Percentiles rank a stretch among this genome's conserved stretches.
These are phyloP conservation scores for Coix lacrymajobi DNA, from an alignment of 176 grass and related monocot genomes.

Conservation along the genomic window DNA sequence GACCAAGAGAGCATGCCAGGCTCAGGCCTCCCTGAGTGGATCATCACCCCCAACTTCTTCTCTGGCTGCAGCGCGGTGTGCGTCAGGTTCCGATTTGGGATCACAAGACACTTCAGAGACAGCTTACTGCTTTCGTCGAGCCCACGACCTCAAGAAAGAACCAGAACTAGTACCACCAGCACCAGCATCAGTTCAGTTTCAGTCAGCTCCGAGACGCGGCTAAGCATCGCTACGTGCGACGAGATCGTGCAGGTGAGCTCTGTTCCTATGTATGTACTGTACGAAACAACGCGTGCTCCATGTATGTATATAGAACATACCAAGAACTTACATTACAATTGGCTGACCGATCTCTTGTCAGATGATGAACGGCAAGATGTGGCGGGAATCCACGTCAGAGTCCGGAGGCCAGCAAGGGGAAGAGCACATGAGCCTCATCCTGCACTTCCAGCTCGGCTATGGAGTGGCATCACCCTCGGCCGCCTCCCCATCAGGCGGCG, in stretches of 20 bases:
- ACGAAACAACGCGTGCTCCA: not conserved
- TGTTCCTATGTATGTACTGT: not conserved
- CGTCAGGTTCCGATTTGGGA: conserved; percentile 39
- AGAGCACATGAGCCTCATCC: conserved; percentile 5
- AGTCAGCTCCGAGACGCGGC: not conserved
- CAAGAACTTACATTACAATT: not conserved
- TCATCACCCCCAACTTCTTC: not conserved
- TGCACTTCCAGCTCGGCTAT: conserved; percentile 6
- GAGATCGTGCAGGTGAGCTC: conserved; percentile 12
- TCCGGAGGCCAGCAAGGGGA: not conserved
- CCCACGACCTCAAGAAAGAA: not conserved
- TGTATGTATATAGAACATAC: not conserved
- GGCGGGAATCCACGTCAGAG: not conserved
- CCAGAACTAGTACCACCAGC: not conserved
- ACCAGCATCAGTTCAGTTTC: not conserved
- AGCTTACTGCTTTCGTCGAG: not conserved
- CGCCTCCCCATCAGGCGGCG: not conserved
- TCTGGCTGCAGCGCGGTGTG: not conserved
- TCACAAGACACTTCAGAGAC: conserved; percentile 7
- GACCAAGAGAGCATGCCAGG: not conserved
- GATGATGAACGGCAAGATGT: conserved; percentile 8
- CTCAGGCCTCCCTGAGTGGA: not conserved
- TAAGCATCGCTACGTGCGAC: not conserved
- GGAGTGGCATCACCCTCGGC: not conserved
- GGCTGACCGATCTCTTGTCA: not conserved